These are phyloP conservation scores for Trametes pubescens DNA, from an alignment of 1,284 basidiomycete genomes.

Conservation along the genomic window DNA sequence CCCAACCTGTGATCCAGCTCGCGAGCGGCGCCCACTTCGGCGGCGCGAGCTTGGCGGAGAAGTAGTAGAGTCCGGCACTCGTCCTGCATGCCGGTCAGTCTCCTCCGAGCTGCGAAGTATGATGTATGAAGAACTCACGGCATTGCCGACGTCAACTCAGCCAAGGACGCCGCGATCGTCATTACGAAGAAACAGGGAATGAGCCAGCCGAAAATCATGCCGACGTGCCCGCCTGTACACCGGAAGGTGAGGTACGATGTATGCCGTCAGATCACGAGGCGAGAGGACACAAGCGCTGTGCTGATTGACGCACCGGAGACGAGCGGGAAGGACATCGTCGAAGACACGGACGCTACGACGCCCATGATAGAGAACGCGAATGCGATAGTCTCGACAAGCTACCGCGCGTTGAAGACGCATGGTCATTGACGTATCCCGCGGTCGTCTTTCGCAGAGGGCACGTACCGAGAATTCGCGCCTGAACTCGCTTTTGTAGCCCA, in stretches of 20 bases:
- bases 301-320: constrained; percentile 55
- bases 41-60: constrained; percentile 76
- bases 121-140: constrained; percentile 54
- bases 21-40: constrained; percentile 65
- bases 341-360: constrained; percentile 72
- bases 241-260: constrained; percentile 9
- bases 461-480: constrained; percentile 78
- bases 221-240: constrained; percentile 69
- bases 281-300: background rate
- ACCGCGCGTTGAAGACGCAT: constrained; percentile 3
- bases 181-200: constrained; percentile 77
- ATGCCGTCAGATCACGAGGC: background rate
- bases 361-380: constrained; percentile 83
- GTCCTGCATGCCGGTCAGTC: constrained; percentile 31
- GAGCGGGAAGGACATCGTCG: constrained; percentile 70
- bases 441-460: background rate
- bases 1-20: constrained; percentile 82
- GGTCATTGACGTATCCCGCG: background rate
- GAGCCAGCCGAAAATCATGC: constrained; percentile 82
- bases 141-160: constrained; percentile 78
- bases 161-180: constrained; percentile 72
- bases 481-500: constrained; percentile 82
- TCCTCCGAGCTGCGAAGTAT: background rate
- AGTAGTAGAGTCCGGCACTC: constrained; percentile 75
- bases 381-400: constrained; percentile 70